phyloP scores from a whole-genome alignment of 441 rosid genomes.

The Macaranga tanarius region DNA sequence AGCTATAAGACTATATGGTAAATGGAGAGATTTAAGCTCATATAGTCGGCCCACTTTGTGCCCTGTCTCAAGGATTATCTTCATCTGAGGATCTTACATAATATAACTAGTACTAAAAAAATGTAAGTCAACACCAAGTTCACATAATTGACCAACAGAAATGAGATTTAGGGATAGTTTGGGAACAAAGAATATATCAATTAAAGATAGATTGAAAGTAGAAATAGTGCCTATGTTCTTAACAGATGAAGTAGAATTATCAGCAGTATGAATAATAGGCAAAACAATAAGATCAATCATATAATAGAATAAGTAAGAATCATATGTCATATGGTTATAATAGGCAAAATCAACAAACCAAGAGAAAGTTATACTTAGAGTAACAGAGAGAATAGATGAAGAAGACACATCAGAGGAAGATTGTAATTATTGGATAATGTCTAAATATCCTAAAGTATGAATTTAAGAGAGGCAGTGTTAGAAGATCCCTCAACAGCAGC shows the following conservation, averaged over 20 bases:
- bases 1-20: not conserved
- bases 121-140: not conserved
- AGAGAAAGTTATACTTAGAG: not conserved
- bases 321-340: not conserved
- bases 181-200: not conserved
- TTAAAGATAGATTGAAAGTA: not conserved
- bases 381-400: not conserved
- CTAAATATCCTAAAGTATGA: not conserved
- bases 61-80: not conserved
- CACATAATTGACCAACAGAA: not conserved
- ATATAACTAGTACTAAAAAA: not conserved
- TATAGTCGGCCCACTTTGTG: not conserved
- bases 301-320: not conserved
- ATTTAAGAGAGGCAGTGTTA: not conserved
- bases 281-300: not conserved
- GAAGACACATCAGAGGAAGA: not conserved
- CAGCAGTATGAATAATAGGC: not conserved
- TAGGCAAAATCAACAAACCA: not conserved
- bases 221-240: not conserved
- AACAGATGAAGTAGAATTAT: not conserved
- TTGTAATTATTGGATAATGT: not conserved
- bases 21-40: not conserved
- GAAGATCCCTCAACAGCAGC: not conserved
- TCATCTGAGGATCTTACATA: not conserved
- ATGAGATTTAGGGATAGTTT: not conserved